Evolutionary conservation across 495 filamentous ascomycete genomes (phyloP).

Genomic region (Letharia lupina): DNA sequence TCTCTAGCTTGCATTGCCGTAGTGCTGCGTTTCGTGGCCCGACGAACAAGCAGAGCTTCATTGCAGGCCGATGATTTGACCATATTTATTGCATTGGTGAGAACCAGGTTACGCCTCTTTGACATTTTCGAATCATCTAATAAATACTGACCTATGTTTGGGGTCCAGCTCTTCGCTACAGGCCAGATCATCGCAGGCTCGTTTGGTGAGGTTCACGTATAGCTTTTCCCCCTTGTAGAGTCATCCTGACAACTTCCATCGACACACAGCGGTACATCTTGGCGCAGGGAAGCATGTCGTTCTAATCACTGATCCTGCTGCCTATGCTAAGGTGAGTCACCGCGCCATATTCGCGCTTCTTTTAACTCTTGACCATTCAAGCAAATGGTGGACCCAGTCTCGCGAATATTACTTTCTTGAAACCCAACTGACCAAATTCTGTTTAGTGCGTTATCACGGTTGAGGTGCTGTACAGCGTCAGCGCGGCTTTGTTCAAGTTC

Average conservation of each 20-base stretch:
- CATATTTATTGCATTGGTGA: constrained; percentile 2
- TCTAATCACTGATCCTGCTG: neutral
- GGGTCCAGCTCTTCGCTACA: neutral
- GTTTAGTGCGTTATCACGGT: neutral
- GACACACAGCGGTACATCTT: neutral
- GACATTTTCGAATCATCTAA: neutral
- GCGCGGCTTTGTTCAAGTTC: neutral
- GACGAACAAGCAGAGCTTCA: constrained; percentile 1
- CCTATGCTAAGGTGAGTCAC: neutral
- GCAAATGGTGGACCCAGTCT: neutral
- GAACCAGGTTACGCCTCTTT: neutral
- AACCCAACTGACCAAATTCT: neutral
- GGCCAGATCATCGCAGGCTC: constrained; percentile 3
- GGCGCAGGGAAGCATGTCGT: neutral
- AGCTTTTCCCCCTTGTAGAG: neutral
- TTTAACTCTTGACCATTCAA: neutral
- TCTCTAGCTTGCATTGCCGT: constrained; percentile 8
- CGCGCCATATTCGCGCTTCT: neutral
- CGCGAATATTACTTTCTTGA: neutral
- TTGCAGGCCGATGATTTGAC: constrained; percentile 8
- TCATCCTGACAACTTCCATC: neutral
- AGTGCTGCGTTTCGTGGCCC: constrained; percentile 5
- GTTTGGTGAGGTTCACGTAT: neutral
- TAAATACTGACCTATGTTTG: neutral
- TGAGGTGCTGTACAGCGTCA: neutral